Base-by-base conservation (phyloP, 768 basidiomycete species). In the Leccinellum rugosiceps region DNA sequence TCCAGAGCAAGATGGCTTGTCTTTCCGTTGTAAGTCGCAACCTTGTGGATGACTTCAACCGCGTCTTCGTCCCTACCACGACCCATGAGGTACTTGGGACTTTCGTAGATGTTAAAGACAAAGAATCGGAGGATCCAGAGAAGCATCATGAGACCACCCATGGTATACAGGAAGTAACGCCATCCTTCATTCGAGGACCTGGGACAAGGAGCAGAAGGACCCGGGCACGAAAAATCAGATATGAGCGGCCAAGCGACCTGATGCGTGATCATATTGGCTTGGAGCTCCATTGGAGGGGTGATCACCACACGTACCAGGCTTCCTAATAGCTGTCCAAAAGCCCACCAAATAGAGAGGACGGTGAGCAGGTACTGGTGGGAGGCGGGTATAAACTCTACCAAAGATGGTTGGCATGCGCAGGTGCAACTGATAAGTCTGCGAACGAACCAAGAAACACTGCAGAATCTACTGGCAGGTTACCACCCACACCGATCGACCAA, bases 331-430 rank as follows among this genome's bases (percentile, higher is more conserved):
- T 90, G 89, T 3, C 88, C 88, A 32, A 90, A 76, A 6, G 86
- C 85, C 90, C 90, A 92, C 85, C 86, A 91, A 35, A 90, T 81
- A 0, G 88, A 88, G 17, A 91, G 77, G 14, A 90, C 74, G 0
- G 88, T 90, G 32, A 91, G 75, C 4, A 92, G 76, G 64, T 88
- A 90, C 64, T 91, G 90, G 59, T 90, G 87, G 1, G 83, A 81
- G 3, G 81, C 80, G 0, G 89, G 89, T 0, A 88, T 66, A 64
- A 88, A 88, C 63, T 91, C 87, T 85, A 54, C 30, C 4, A 49
- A 11, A 1, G 15, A 49, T 17, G 4, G n/a, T 62, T 47, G 21
- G 26, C 25, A 28, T 14, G 14, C 11, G 10, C 7, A 10, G 21
- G 25, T 8, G 14, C 49, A 31, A 54, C 2, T 8, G 34, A 56